phyloP scores from a whole-genome alignment of 2,329 filamentous ascomycete genomes.

The Hymenotorrendiella dingleyae region DNA sequence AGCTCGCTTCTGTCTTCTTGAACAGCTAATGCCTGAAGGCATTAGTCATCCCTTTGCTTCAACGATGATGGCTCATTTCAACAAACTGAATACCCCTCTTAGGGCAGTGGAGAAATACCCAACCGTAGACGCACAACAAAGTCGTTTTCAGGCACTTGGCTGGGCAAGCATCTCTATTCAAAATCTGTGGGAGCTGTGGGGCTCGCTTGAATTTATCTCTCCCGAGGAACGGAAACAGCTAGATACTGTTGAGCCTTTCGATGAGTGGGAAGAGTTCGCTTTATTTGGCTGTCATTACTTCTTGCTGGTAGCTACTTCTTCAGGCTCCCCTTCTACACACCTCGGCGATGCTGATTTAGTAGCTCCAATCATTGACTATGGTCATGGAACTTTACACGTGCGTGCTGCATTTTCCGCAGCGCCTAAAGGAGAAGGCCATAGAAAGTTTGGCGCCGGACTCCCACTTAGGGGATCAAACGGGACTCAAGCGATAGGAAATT shows the following conservation, averaged over 20 bases:
- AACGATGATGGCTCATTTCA: conserved; percentile 80
- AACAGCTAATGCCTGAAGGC: conserved; percentile 79
- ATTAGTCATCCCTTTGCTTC: conserved; percentile 73
- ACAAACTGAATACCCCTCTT: conserved; percentile 74
- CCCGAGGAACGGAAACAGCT: conserved; percentile 53
- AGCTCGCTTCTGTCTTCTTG: conserved; percentile 80
- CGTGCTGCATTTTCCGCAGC: conserved; percentile 33
- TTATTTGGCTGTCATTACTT: conserved; percentile 83
- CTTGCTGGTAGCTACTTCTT: conserved; percentile 54
- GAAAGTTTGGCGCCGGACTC: conserved; percentile 57
- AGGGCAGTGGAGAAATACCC: conserved; percentile 68
- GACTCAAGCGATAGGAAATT: conserved; percentile 24
- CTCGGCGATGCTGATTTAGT: too few relatives aligned
- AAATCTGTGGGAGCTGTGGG: conserved; percentile 82
- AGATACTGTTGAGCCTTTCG: conserved; percentile 74
- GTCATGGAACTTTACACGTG: neutral
- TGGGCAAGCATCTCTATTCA: conserved; percentile 59
- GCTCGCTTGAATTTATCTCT: conserved; percentile 58
- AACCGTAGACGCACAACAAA: conserved; percentile 56
- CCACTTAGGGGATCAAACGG: conserved; percentile 34
- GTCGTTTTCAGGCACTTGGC: conserved; percentile 62
- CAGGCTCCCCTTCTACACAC: neutral
- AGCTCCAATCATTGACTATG: too few relatives aligned
- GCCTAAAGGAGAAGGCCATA: conserved; percentile 38
- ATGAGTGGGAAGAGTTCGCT: conserved; percentile 94